A percentile compares a stretch with the other conserved stretches of the same genome.
Evolutionary conservation across 2,329 filamentous ascomycete species (phyloP).

Genomic region (Aureobasidium sp.): DNA sequence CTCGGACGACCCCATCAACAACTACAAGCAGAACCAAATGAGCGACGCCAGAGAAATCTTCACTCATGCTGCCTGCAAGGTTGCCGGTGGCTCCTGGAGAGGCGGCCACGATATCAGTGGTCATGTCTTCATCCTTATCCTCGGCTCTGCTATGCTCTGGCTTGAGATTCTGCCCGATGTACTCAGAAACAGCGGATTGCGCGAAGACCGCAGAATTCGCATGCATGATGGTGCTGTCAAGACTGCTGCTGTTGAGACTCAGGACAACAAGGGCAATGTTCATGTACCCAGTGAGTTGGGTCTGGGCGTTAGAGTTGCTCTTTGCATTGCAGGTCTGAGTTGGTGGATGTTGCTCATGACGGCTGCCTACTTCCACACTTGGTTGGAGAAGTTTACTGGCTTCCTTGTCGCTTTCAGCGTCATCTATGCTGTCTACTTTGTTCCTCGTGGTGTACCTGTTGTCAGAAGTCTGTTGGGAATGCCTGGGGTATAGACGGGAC

Average conservation of each 20-base stretch:
- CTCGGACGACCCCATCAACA: conserved; percentile 13
- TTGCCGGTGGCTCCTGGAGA: conserved; percentile 71
- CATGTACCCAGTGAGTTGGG: conserved; percentile 21
- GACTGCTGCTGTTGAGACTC: conserved; percentile 33
- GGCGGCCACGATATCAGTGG: conserved; percentile 97
- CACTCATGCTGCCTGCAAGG: conserved; percentile 72
- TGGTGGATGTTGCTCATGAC: conserved; percentile 99
- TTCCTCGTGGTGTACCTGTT: conserved; percentile 35
- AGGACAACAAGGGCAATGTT: conserved; percentile 36
- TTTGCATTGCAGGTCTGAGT: conserved; percentile 58
- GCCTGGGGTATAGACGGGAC: conserved; percentile 27
- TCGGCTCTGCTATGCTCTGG: conserved; percentile 72
- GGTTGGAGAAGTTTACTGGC: conserved; percentile 76
- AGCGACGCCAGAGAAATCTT: conserved; percentile 46
- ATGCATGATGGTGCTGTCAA: conserved; percentile 56
- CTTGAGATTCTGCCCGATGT: conserved; percentile 66
- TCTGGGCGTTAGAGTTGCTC: conserved; percentile 45
- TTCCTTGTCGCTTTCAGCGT: conserved; percentile 38
- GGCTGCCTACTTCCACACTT: conserved; percentile 96
- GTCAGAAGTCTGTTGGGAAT: conserved; percentile 36
- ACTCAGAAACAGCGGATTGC: conserved; percentile 35
- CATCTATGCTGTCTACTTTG: conserved; percentile 39
- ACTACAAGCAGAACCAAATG: conserved; percentile 34
- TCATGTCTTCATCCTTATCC: conserved; percentile 84
- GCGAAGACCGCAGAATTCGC: conserved; percentile 58